phyloP scores from a whole-genome alignment of 192 early-diverging fungal species.

The Umbelopsis sp. region DNA sequence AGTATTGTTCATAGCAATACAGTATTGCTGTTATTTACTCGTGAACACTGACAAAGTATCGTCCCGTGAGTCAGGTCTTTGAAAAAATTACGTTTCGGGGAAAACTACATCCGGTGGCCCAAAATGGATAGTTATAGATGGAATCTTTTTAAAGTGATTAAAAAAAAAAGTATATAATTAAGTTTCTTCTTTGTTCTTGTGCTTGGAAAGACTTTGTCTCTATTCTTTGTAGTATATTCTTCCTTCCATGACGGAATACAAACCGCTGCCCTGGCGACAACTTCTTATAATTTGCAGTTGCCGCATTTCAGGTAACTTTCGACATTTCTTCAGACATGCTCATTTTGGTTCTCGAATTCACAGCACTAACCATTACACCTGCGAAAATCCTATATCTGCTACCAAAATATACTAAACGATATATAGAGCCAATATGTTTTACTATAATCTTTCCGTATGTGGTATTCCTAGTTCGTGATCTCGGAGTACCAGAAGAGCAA shows the following conservation, averaged over 20 bases:
- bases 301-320: slow-evolving; percentile 20
- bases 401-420: neutral
- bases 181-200: neutral
- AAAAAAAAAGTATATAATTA: neutral
- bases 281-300: slow-evolving; percentile 22
- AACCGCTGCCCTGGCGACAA: slow-evolving; percentile 21
- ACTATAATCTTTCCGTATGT: slow-evolving; percentile 23
- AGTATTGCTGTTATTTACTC: no score
- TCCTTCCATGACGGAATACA: slow-evolving; percentile 7
- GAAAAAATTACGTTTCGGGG: neutral
- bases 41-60: no score
- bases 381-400: neutral
- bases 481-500: slow-evolving; percentile 62
- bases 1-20: no score
- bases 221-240: neutral
- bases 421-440: slow-evolving; percentile 24
- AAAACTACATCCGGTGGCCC: neutral
- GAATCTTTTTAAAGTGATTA: neutral
- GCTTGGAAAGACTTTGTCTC: neutral
- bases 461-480: slow-evolving; percentile 59
- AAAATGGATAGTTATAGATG: neutral
- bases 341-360: neutral
- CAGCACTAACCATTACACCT: neutral
- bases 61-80: no score
- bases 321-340: neutral